These are phyloP conservation scores for Penicillium parvum DNA, from an alignment of 495 filamentous ascomycete species.

Conservation along the genomic window DNA sequence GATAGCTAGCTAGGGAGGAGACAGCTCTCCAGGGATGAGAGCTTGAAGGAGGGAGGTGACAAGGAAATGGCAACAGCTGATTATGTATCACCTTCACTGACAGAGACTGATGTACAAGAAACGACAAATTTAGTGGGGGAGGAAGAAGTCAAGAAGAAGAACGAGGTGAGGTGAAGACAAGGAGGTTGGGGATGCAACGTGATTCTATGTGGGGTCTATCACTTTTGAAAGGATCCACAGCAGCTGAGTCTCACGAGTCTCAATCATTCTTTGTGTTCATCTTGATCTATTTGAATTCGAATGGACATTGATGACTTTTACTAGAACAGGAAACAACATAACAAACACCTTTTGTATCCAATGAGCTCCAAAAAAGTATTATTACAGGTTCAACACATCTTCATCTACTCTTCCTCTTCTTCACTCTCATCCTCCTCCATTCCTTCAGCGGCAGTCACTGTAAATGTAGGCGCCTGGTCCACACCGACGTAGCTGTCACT, in stretches of 20 bases:
- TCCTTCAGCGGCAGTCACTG: conserved; percentile 78
- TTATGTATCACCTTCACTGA: too few species aligned
- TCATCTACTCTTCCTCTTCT: conserved; percentile 63
- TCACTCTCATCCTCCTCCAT: conserved; percentile 93
- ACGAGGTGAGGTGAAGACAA: not conserved
- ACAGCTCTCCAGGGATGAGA: not conserved
- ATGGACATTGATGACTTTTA: too few species aligned
- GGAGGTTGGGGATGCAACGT: conserved; percentile 11
- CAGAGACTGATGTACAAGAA: too few species aligned
- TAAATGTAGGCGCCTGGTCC: conserved; percentile 90
- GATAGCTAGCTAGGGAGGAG: conserved; percentile 5
- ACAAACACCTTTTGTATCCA: conserved; percentile 14
- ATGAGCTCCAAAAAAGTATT: conserved; percentile 13
- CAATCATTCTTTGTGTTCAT: too few species aligned
- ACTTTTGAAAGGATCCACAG: conserved; percentile 1
- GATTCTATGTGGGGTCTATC: conserved; percentile 18
- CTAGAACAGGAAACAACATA: too few species aligned
- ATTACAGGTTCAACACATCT: conserved; percentile 26
- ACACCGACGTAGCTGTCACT: conserved; percentile 97
- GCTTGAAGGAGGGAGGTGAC: not conserved
- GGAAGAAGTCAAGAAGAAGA: not conserved
- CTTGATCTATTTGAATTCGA: too few species aligned
- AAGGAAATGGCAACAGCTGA: not conserved
- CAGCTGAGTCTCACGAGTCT: conserved; percentile 6
- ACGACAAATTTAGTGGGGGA: too few species aligned